phyloP scores from a whole-genome alignment of 208 protist genomes.

The Leishmania aethiopica region DNA sequence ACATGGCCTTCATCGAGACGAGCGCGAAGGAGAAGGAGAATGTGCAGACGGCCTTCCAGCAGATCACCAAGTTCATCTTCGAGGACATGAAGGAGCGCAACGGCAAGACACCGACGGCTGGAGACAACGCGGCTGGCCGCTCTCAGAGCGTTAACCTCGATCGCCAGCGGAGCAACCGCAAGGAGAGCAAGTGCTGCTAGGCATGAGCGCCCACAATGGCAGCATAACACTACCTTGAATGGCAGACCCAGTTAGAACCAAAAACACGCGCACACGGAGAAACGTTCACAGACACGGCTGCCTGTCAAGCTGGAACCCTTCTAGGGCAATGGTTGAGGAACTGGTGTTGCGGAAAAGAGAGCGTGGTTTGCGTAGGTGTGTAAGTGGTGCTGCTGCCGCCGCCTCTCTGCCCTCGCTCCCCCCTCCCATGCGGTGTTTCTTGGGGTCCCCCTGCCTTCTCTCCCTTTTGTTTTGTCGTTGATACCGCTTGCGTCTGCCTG shows the following conservation, averaged over 20 bases:
- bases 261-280: background rate
- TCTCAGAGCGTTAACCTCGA: slow-evolving; percentile 71
- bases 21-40: slow-evolving; percentile 94
- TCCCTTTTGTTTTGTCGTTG: background rate
- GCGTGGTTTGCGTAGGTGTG: background rate
- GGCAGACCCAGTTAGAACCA: background rate
- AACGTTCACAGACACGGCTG: background rate
- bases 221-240: background rate
- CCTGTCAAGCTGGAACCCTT: background rate
- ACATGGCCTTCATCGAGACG: slow-evolving; percentile 91
- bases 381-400: background rate
- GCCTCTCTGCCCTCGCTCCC: background rate
- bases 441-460: background rate
- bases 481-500: background rate
- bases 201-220: background rate
- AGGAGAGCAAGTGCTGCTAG: slow-evolving; percentile 38
- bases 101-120: slow-evolving; percentile 41
- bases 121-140: slow-evolving; percentile 45
- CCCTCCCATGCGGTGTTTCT: background rate
- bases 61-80: slow-evolving; percentile 90
- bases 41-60: slow-evolving; percentile 91
- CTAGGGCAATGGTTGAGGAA: background rate
- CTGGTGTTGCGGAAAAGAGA: background rate
- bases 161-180: slow-evolving; percentile 8
- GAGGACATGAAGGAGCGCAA: slow-evolving; percentile 89